Evolutionary conservation across 2,329 filamentous ascomycete species (phyloP), one percentile per base, ranked within the genome.

Genomic region (Calonectria ilicicola): DNA sequence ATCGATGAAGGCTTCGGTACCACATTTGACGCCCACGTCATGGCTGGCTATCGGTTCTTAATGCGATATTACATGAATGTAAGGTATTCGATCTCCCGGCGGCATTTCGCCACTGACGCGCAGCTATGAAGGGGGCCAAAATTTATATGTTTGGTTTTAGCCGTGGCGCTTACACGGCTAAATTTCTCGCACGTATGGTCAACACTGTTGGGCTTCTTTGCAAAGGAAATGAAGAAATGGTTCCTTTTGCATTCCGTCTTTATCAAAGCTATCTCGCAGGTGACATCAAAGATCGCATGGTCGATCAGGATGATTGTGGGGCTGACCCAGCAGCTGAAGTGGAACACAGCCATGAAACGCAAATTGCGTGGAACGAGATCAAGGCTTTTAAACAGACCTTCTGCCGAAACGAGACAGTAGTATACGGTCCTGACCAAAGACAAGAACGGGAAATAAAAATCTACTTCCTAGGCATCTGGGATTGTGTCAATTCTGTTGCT

Each of bases 131-230:
- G 78, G 86, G 84, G 0, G 87, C 88, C 73, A 85, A 86, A 62
- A 88, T 90, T 40, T 90, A 89, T 75, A 86, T 90, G 76, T 89
- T 90, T 60, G 88, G 88, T 15, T 90, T 90, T 76, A 87, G 85
- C 9, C 85, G 88, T 26, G 88, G 88, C 2, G 87, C 88, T 15
- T 89, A 87, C 74, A 89, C 87, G 1, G 88, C 88, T n/a, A 86
- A 86, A 26, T 89, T 89, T 75, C 83, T 90, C 1, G 85, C 88
- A 0, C 84, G 87, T 56, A 89, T 89, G 88, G 80, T 90, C 47
- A 81, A 87, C 68, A 84, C 83, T 3, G 84, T 89, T 14, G 88
- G 86, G 0, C 81, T 90, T 0, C 82, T 90, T 7, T 88, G 86
- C 62, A 85, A 85, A 58, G 87, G 88, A 9, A 89, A 89, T 69